A percentile compares a stretch with the other conserved stretches of the same genome.
These are phyloP conservation scores for Domatiomyces globalis DNA, from an alignment of 2,329 filamentous ascomycete genomes.

Conservation along the genomic window DNA sequence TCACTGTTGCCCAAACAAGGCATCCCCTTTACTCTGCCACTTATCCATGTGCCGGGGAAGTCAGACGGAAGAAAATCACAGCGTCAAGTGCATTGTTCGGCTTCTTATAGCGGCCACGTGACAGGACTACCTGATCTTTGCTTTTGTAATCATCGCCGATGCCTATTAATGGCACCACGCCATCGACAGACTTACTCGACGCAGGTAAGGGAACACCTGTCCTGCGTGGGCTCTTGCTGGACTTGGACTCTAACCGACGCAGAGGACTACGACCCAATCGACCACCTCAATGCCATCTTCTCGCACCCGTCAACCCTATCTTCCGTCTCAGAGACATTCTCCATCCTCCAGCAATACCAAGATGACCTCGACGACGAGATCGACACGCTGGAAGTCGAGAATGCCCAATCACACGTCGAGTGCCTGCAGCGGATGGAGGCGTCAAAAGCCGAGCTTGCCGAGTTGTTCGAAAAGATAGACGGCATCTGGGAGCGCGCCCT, in stretches of 20 bases:
- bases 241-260: conserved; percentile 1
- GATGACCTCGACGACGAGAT: conserved; percentile 73
- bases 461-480: conserved; percentile 89
- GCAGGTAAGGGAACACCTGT: conserved; percentile 23
- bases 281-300: conserved; percentile 88
- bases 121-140: not conserved
- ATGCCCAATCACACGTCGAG: conserved; percentile 73
- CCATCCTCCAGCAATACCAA: conserved; percentile 59
- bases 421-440: conserved; percentile 83
- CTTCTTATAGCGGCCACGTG: not conserved
- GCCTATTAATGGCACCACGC: conserved; percentile 11
- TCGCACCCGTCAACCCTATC: conserved; percentile 73
- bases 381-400: conserved; percentile 52
- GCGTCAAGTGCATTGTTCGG: not conserved
- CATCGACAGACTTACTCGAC: conserved; percentile 29
- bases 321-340: conserved; percentile 60
- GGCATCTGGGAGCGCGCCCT: conserved; percentile 77
- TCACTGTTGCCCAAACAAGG: not conserved
- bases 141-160: conserved; percentile 5
- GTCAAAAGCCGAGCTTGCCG: conserved; percentile 75
- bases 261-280: conserved; percentile 83
- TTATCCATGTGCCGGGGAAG: not conserved
- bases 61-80: not conserved
- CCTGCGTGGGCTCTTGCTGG: not conserved
- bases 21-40: not conserved